Base-by-base conservation (phyloP, 2,329 filamentous ascomycete genomes). In the Diaporthe citri region DNA sequence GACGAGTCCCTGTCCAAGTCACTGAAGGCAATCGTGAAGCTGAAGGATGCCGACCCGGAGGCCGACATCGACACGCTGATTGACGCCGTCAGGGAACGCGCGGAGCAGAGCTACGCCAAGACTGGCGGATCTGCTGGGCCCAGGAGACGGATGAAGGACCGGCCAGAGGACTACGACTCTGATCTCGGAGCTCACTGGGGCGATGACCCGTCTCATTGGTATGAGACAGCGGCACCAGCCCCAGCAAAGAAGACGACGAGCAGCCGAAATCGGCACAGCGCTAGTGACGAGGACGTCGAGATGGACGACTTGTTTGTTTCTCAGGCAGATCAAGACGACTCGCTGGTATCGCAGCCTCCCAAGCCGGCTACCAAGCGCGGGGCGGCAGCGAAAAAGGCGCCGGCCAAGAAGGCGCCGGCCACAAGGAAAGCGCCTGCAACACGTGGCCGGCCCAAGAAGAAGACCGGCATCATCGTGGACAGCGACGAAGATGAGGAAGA, bases 181-280 rank as follows among this genome's bases (percentile, higher is more conserved):
- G 96, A 98, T 78, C 86, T 96, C 36, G 93, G 98, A 67, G 97
- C 96, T 0, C 88, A 89, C 69, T 98, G 96, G 96, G 93, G 93
- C 76, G 93, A 97, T 64, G 91, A 95, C 75, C 91, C 94, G 0
- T 92, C 90, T 10, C 94, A 93, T 1, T 82, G 92, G 7, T 87
- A 92, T 59, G 85, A 36, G 5, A 74, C 59, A 72, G 46, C n/a
- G 80, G 46, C 28, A 2, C 1, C 43, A 46, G 56, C 43, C 15
- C 46, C 52, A 22, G 34, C 56, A 15, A 28, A 28, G 9, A 72
- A 72, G 31, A 51, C 55, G 17, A 43, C 69, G 34, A 81, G 82
- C 75, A 78, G 80, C 83, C 79, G 72, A 81, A 78, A 75, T 80
- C 80, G 69, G 82, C 82, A 75, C 85, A 83, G 70, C 87, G 85